Evolutionary conservation across 257 asterid species (phyloP).

Genomic region (Linaria vulgaris): DNA sequence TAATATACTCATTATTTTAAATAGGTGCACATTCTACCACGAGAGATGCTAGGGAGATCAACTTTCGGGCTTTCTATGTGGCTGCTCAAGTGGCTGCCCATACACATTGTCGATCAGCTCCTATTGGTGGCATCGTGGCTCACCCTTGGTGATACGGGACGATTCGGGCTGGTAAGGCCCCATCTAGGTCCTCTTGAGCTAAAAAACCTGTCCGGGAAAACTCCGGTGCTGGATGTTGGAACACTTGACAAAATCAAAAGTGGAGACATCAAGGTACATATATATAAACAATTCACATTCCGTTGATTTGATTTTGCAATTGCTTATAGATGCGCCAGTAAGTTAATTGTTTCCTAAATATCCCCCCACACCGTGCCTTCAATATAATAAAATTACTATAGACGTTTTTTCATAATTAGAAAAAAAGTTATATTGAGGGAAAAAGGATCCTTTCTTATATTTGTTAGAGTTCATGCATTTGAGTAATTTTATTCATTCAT

Average conservation of each 20-base stretch:
- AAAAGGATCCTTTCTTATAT: too few species aligned
- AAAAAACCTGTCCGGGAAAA: slow-evolving; percentile 58
- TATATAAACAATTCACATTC: too few species aligned
- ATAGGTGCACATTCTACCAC: slow-evolving; percentile 81
- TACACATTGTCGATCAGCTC: slow-evolving; percentile 58
- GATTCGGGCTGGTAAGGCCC: slow-evolving; percentile 60
- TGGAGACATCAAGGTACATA: slow-evolving; percentile 69
- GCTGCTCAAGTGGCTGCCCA: slow-evolving; percentile 76
- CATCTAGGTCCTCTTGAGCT: slow-evolving; percentile 57
- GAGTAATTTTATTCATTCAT: too few species aligned
- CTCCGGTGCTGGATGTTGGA: slow-evolving; percentile 71
- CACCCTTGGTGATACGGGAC: slow-evolving; percentile 59
- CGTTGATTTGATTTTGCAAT: too few species aligned
- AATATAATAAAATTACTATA: too few species aligned
- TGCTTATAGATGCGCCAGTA: too few species aligned
- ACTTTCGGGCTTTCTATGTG: slow-evolving; percentile 78
- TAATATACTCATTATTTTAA: too few species aligned
- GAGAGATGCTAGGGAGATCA: slow-evolving; percentile 73
- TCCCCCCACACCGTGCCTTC: too few species aligned
- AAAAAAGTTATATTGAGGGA: too few species aligned
- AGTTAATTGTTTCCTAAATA: too few species aligned
- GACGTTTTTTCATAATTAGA: too few species aligned
- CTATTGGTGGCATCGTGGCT: slow-evolving; percentile 48
- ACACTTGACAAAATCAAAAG: slow-evolving; percentile 70
- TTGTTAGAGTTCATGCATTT: too few species aligned